Evolutionary conservation across 2,329 filamentous ascomycete species (phyloP).

Genomic region (Alternaria triticina): DNA sequence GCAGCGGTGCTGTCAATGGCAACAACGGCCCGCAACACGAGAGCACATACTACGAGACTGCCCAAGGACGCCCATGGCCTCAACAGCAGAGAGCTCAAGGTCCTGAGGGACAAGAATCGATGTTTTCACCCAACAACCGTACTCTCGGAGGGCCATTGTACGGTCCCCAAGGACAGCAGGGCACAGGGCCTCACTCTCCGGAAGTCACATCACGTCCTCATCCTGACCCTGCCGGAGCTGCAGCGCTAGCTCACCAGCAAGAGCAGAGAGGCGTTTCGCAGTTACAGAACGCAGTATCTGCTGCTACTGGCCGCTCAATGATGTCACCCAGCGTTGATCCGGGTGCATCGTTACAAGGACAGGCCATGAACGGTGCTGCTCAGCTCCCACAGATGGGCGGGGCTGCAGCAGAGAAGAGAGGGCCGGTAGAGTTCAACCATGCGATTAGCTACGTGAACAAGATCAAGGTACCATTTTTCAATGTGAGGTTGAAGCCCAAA

Average conservation of each 20-base stretch:
- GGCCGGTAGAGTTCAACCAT: constrained; percentile 98
- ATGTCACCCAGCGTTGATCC: constrained; percentile 57
- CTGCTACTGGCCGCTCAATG: constrained; percentile 61
- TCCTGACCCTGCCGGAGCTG: constrained; percentile 45
- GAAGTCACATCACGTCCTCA: constrained; percentile 47
- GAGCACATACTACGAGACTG: constrained; percentile 44
- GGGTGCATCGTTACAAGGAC: constrained; percentile 59
- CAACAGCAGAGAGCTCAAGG: constrained; percentile 39
- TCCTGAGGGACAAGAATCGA: constrained; percentile 45
- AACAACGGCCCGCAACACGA: constrained; percentile 55
- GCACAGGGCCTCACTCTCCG: constrained; percentile 45
- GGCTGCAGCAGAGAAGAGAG: constrained; percentile 74
- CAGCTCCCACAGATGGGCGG: constrained; percentile 63
- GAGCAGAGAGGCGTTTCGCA: constrained; percentile 71
- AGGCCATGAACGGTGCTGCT: constrained; percentile 66
- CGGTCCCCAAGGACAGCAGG: constrained; percentile 41
- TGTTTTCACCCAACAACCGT: constrained; percentile 55
- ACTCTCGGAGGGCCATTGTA: constrained; percentile 50
- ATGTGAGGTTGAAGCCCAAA: not conserved
- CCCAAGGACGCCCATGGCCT: constrained; percentile 49
- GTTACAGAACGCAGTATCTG: constrained; percentile 69
- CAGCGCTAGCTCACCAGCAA: constrained; percentile 63
- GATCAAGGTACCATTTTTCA: constrained; percentile 76
- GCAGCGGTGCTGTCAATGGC: constrained; percentile 62
- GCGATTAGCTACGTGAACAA: constrained; percentile 99